Evolutionary conservation across 176 grass and related monocot species (phyloP), one percentile per base, ranked within the genome.

Genomic region (Themeda triandra): DNA sequence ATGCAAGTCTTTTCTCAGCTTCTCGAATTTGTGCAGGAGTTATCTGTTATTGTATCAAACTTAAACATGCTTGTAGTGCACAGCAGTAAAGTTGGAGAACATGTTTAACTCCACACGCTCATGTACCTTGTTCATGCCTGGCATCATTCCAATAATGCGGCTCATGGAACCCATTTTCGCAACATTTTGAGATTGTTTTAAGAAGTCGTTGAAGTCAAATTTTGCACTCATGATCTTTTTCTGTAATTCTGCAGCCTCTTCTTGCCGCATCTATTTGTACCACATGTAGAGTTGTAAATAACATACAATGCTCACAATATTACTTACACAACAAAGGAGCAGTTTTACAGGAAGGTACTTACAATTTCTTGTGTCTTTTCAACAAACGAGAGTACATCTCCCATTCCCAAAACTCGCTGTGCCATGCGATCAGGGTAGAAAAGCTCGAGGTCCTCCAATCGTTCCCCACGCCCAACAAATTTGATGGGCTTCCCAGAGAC

Each of bases 361-460:
- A 95, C 96, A 25, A 95, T 87, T 98, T 98, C 91, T 87, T 98
- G 92, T 71, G 96, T 87, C 76, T 99, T 95, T 87, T 96, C 93
- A 33, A 99, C 93, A 69, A 99, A 99, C 69, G 93, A 96, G 87
- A 99, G 96, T 71, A 96, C 93, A 88, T 99, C 96, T 59, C 96
- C 96, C 96, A 99, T 99, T 74, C 93, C 96, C 81, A 99, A 85
- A 46, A 99, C 86, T 42, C 96, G 91, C 3, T 94, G 91, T 10
- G 93, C 96, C 96, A 99, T 99, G 15, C 93, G 91, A 72, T 99
- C 91, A 58, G 96, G 96, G 82, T 96, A 99, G 89, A 99, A 99
- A 85, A 85, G 87, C 75, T 98, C 96, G 68, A 98, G 90, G 63
- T 98, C 96, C 73, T 94, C 93, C 76, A 98, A 90, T 28, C 89